Conservation (phyloP, 1,284 basidiomycete genomes). For the Pseudozyma thailandica region DNA sequence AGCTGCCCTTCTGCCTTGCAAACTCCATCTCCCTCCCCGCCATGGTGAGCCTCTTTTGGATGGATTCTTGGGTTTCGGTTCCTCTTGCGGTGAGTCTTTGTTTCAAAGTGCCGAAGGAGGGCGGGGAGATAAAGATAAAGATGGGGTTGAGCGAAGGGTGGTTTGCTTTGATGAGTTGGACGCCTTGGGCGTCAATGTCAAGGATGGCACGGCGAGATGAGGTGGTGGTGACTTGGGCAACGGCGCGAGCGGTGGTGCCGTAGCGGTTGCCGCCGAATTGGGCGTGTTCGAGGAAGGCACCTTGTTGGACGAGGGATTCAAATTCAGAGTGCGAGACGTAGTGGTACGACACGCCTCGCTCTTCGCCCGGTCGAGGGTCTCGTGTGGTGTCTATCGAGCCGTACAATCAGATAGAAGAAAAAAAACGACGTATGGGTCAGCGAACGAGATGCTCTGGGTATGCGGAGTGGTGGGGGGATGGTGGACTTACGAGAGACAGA, state of each 20-base stretch:
- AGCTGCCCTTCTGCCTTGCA: conserved; percentile 77
- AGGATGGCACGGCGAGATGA: conserved; percentile 82
- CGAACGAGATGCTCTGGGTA: no score
- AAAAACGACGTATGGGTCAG: conserved; percentile 8
- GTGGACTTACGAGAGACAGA: conserved; percentile 83
- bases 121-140: conserved; percentile 93
- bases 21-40: conserved; percentile 87
- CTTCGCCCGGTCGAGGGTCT: conserved; percentile 82
- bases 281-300: conserved; percentile 75
- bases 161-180: conserved; percentile 77
- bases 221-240: conserved; percentile 70
- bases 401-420: no score
- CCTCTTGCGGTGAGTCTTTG: conserved; percentile 80
- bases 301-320: conserved; percentile 70
- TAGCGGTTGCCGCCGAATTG: conserved; percentile 90
- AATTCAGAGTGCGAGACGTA: conserved; percentile 73
- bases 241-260: conserved; percentile 84
- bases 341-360: conserved; percentile 76
- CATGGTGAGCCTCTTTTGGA: conserved; percentile 80
- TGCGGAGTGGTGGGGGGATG: conserved; percentile 31
- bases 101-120: conserved; percentile 72
- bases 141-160: conserved; percentile 79
- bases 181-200: conserved; percentile 89
- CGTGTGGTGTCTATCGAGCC: conserved; percentile 84
- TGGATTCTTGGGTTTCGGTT: conserved; percentile 82